Conservation (phyloP, 2,329 filamentous ascomycete genomes). For the Nectriaceae sp. region DNA sequence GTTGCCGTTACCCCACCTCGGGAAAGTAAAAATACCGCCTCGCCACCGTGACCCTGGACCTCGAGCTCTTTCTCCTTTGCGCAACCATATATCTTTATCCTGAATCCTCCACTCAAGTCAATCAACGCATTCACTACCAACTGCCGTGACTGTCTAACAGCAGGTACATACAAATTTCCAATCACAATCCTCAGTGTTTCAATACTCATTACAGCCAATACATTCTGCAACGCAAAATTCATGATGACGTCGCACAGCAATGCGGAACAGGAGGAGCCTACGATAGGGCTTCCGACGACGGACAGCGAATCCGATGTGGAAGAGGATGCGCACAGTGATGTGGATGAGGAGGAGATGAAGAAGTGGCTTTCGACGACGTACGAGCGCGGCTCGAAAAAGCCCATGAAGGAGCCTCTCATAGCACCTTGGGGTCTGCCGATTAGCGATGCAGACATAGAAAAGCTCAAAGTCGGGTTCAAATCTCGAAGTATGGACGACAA, state of each 20-base stretch:
- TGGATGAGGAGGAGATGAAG: slow-evolving; percentile 5
- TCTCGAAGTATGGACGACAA: no score
- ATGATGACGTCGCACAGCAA: slow-evolving; percentile 2
- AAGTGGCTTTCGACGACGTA: slow-evolving; percentile 7
- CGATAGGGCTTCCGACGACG: no score
- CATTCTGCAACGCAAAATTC: slow-evolving; percentile 1
- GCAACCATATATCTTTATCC: no score
- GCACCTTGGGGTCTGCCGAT: slow-evolving; percentile 6
- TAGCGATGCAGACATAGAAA: slow-evolving; percentile 5
- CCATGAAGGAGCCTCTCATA: slow-evolving; percentile 6
- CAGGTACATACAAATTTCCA: no score
- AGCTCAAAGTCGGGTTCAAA: no score
- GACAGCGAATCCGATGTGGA: slow-evolving; percentile 1
- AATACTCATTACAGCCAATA: slow-evolving; percentile 4
- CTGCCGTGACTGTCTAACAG: no score
- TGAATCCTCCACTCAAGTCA: no score
- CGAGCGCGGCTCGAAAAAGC: slow-evolving; percentile 4
- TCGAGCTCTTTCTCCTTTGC: no score
- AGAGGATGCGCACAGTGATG: slow-evolving; percentile 5
- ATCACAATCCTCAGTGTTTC: background rate
- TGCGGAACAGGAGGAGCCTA: slow-evolving; percentile 4
- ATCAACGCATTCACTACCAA: no score
- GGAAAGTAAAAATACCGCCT: no score
- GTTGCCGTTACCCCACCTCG: no score
- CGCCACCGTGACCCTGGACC: no score